Evolutionary conservation across 164 flowering plant genomes (phyloP).

Genomic region (Cinnamomum micranthum): DNA sequence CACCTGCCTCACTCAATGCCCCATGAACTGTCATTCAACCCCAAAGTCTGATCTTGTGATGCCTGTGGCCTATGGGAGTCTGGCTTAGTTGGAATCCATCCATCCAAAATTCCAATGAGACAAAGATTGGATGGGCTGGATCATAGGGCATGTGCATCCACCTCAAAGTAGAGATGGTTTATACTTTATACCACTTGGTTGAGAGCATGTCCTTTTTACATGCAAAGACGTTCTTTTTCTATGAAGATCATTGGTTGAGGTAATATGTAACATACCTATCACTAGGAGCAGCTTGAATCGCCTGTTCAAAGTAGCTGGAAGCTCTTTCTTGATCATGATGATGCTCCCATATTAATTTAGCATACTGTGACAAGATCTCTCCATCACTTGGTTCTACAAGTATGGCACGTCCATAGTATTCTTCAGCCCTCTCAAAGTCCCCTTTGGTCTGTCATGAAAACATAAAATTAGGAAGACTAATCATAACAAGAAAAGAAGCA

Average conservation of each 20-base stretch:
- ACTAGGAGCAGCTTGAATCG: slow-evolving; percentile 59
- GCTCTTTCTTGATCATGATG: slow-evolving; percentile 63
- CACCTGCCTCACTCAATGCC: no score
- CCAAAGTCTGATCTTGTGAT: no score
- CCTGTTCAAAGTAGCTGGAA: slow-evolving; percentile 47
- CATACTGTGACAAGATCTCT: slow-evolving; percentile 55
- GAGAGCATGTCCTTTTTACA: no score
- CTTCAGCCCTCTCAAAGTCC: slow-evolving; percentile 57
- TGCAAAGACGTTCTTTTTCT: background rate
- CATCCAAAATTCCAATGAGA: no score
- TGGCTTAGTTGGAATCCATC: no score
- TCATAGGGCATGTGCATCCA: background rate
- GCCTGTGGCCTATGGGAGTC: no score
- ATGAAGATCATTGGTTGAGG: background rate
- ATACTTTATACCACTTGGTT: no score
- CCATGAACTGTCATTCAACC: no score
- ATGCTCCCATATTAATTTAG: slow-evolving; percentile 72
- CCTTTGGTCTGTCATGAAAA: slow-evolving; percentile 41
- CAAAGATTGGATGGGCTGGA: background rate
- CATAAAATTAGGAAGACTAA: background rate
- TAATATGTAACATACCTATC: slow-evolving; percentile 30
- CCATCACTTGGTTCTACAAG: slow-evolving; percentile 68
- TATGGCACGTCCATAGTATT: slow-evolving; percentile 55
- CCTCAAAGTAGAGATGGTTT: background rate
- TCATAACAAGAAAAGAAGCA: background rate